A percentile compares a stretch with the other conserved stretches of the same genome.
Conservation (phyloP, 2,329 filamentous ascomycete species). For the Aspergillus awamori region DNA sequence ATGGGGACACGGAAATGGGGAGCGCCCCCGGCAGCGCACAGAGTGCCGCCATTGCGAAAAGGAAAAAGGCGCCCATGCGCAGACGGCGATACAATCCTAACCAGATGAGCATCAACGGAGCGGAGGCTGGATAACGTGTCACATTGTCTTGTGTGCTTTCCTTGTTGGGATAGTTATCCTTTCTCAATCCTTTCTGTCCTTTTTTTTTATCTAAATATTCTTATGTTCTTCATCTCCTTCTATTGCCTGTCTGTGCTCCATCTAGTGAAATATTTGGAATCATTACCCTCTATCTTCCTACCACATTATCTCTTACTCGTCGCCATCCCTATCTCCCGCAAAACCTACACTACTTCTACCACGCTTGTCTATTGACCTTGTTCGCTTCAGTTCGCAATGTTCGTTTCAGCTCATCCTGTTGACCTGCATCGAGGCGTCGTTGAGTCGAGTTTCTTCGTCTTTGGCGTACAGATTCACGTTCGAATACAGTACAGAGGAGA, state of each 20-base stretch:
- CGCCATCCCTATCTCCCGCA: conserved; percentile 2
- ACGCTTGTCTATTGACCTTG: conserved; percentile 9
- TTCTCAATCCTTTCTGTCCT: conserved; percentile 10
- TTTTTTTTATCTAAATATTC: conserved; percentile 9
- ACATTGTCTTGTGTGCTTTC: conserved; percentile 14
- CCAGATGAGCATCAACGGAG: conserved; percentile 40
- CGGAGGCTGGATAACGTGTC: conserved; percentile 21
- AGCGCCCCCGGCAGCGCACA: conserved; percentile 30
- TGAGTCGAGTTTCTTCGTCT: conserved; percentile 19
- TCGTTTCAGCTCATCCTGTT: conserved; percentile 12
- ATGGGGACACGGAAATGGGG: conserved; percentile 45
- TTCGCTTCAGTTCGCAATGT: conserved; percentile 12
- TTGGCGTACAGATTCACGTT: conserved; percentile 19
- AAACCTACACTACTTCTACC: conserved; percentile 9
- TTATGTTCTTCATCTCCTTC: conserved; percentile 9
- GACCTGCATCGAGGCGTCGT: conserved; percentile 26
- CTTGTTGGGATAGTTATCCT: conserved; percentile 10
- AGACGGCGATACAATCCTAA: conserved; percentile 40
- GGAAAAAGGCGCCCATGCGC: conserved; percentile 49
- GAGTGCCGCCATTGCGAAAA: conserved; percentile 43
- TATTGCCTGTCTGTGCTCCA: conserved; percentile 5
- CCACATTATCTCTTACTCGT: background rate
- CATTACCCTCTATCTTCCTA: background rate
- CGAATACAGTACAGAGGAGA: conserved; percentile 17
- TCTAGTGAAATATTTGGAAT: conserved; percentile 5